Percentiles rank a stretch among this genome's conserved stretches.
Evolutionary conservation across 225 moss, liverwort and hornwort species (phyloP).

Genomic region (Polytrichum commune): DNA sequence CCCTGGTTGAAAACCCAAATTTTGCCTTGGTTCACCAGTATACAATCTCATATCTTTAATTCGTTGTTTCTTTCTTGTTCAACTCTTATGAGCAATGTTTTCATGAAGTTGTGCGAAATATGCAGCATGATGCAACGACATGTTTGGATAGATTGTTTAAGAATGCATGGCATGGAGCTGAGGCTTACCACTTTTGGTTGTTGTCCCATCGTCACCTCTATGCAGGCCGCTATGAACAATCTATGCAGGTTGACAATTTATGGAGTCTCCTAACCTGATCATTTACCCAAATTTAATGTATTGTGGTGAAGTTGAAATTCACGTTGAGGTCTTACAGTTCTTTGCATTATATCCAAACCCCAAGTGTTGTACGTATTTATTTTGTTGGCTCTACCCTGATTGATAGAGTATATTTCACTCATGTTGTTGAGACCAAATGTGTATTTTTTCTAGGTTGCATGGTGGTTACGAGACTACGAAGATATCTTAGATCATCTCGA

Average conservation of each 20-base stretch:
- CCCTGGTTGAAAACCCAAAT: background rate
- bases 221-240: slow-evolving; percentile 71
- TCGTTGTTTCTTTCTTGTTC: background rate
- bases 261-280: background rate
- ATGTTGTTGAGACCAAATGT: no score
- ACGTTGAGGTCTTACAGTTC: background rate
- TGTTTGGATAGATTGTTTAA: slow-evolving; percentile 45
- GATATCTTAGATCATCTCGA: slow-evolving; percentile 57
- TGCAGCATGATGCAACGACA: slow-evolving; percentile 58
- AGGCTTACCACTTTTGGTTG: slow-evolving; percentile 90
- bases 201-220: slow-evolving; percentile 81
- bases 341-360: no score
- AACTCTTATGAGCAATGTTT: background rate
- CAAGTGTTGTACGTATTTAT: no score
- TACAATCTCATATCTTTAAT: no score
- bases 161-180: slow-evolving; percentile 87
- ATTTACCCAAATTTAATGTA: background rate
- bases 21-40: background rate
- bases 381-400: no score
- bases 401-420: no score
- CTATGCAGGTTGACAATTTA: slow-evolving; percentile 66
- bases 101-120: background rate
- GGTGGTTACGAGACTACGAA: slow-evolving; percentile 76
- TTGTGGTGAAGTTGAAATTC: slow-evolving; percentile 1
- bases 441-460: slow-evolving; percentile 45